Conservation (phyloP, 805 yeast species). For the Pichia exigua region DNA sequence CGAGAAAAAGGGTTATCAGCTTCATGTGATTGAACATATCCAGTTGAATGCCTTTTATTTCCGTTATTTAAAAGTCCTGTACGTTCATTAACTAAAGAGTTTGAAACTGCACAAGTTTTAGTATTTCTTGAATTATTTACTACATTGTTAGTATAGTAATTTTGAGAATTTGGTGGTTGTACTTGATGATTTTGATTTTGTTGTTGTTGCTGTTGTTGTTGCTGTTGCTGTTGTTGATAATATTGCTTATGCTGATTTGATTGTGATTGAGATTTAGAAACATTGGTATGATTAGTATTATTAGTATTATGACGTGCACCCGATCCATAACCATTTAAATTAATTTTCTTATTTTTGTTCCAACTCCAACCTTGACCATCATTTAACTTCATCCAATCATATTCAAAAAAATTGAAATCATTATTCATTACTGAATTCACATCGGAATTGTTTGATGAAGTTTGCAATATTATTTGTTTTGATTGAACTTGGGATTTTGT, state of each 20-base stretch:
- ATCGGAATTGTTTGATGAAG: not conserved
- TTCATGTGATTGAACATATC: not conserved
- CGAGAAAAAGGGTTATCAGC: not conserved
- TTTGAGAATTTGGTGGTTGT: not conserved
- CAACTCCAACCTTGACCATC: slow-evolving; percentile 81
- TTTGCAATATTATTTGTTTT: not conserved
- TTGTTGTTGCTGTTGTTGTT: slow-evolving; percentile 9
- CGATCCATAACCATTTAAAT: slow-evolving; percentile 71
- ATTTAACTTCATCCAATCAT: slow-evolving; percentile 77
- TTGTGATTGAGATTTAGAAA: slow-evolving; percentile 9
- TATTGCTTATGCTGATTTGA: slow-evolving; percentile 11
- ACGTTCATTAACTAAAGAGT: slow-evolving; percentile 3
- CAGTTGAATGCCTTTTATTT: not conserved
- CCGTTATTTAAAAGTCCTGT: slow-evolving; percentile 2
- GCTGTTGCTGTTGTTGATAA: slow-evolving; percentile 9
- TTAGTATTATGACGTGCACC: slow-evolving; percentile 9
- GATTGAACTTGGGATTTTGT: not conserved
- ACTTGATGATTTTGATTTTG: slow-evolving; percentile 1
- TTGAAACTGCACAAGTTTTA: slow-evolving; percentile 1
- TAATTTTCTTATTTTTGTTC: slow-evolving; percentile 65
- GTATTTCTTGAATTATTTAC: not conserved
- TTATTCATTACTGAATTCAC: not conserved
- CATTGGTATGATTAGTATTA: slow-evolving; percentile 4
- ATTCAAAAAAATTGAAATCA: slow-evolving; percentile 55
- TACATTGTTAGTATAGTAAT: not conserved